Conservation (phyloP, 2,329 filamentous ascomycete genomes). For the Cladosporium cucumerinum region DNA sequence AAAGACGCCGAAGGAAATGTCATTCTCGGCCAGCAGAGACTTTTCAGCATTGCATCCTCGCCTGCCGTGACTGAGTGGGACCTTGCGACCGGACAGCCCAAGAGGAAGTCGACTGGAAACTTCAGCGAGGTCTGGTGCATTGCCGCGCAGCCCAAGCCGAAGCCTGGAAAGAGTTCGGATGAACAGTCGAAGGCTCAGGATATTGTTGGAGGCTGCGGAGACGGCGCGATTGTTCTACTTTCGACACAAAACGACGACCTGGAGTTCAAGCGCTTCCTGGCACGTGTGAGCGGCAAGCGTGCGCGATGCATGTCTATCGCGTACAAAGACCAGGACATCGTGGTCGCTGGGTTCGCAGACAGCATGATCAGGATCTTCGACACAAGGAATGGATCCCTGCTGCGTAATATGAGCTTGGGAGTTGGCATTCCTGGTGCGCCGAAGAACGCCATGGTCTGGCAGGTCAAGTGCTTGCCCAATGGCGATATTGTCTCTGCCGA, state of each 20-base stretch:
- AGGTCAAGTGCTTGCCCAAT: conserved; percentile 79
- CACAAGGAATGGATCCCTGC: conserved; percentile 68
- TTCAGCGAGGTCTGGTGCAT: conserved; percentile 98
- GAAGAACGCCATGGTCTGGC: conserved; percentile 88
- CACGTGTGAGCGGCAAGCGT: conserved; percentile 75
- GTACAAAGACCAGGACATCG: conserved; percentile 78
- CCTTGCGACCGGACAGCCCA: conserved; percentile 70
- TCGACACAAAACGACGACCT: conserved; percentile 82
- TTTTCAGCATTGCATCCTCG: conserved; percentile 96
- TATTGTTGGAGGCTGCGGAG: conserved; percentile 83
- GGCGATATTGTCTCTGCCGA: conserved; percentile 93
- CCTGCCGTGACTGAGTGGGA: conserved; percentile 95
- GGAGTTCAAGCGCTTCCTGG: conserved; percentile 71
- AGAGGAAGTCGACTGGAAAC: conserved; percentile 82
- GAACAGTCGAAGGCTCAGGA: conserved; percentile 46
- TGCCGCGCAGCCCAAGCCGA: conserved; percentile 70
- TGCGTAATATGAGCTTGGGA: conserved; percentile 83
- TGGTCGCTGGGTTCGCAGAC: conserved; percentile 92
- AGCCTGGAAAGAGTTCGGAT: conserved; percentile 30
- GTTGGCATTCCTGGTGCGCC: conserved; percentile 71
- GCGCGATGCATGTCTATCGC: conserved; percentile 85
- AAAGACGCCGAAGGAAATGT: conserved; percentile 60
- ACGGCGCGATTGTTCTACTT: conserved; percentile 83
- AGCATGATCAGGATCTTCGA: conserved; percentile 92
- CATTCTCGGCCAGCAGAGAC: conserved; percentile 68